Evolutionary conservation across 352 stramenopile species (phyloP), one percentile per base, ranked within the genome.

Genomic region (Globisporangium paddicum): DNA sequence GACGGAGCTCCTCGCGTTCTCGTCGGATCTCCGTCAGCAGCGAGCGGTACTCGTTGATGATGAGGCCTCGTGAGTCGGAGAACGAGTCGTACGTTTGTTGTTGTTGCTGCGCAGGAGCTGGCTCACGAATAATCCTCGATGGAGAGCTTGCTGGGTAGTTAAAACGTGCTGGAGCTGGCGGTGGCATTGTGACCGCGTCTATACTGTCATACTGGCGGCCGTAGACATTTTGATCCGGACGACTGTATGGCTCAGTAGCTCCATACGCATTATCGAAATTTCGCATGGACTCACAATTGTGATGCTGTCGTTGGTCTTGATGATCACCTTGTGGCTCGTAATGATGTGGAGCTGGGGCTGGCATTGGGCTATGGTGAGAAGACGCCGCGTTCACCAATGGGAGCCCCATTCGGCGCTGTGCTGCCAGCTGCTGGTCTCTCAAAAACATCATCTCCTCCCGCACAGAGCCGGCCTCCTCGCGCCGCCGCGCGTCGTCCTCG

Each of bases 1-100:
- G 74, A 3, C 82, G 80, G 2, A 93, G 60, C 60, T 90, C 76
- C n/a, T 86, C 75, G 8, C 80, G 79, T 60, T 93, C 82, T 41
- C 69, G 72, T 7, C 82, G 82, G 63, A 93, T 90, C 61, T 89
- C 82, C 19, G 57, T 48, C 37, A 93, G 55, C 0, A 93, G 63
- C n/a, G 63, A 64, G 2, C 77, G 75, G 53, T 93, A 93, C 32
- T 93, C 80, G 16, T 82, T 69, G 25, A 83, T 73, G 2, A 87
- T 67, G 30, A 72, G 63, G 18, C 55, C 30, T 7, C 57, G 38
- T 6, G 59, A 63, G 0, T 54, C 51, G 2, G 32, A 35, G 14
- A 64, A 58, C 25, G 50, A 40, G 7, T 64, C 38, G 2, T 66
- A 21, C 11, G 56, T n/a, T 66, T 64, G 45, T 32, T 68, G 60